Base-by-base conservation (phyloP, 257 asterid species). In the Solanum dulcamara region DNA sequence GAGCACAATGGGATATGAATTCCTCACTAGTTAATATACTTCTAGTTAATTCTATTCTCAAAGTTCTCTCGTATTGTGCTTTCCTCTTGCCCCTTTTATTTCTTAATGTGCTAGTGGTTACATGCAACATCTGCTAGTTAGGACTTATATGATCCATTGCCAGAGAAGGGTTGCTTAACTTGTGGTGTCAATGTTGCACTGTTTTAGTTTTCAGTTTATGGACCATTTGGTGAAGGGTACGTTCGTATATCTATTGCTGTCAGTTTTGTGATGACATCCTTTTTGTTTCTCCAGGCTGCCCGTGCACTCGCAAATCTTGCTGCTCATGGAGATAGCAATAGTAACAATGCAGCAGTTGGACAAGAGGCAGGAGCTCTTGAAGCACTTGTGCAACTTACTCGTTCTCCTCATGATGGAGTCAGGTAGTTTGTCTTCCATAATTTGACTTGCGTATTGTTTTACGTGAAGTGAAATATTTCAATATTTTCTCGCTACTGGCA, bases 301-400 rank as follows among this genome's bases (percentile, higher is more conserved):
- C 93, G 97, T 50, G 97, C 98, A 35, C 89, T 95, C 86, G 95
- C 97, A 57, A 92, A 92, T 92, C 91, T 95, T 89, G 98, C 99
- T 75, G 97, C 96, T 84, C 97, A 95, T 86, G 98, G 96, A 81
- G 98, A 94, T 88, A 94, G 94, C 91, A 94, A 94, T 55, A 88
- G 90, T 84, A 94, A 94, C 87, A 92, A 93, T 90, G 92, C 98
- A 70, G 91, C 94, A 38, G 97, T 94, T 80, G 97, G 97, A 88
- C 95, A 88, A 90, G 98, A 95, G 89, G 90, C 88, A 4, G 98
- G 98, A 89, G 94, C 98, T 85, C 91, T 94, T 67, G 97, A 94
- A 57, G 97, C 97, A 38, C 99, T 95, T 80, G 94, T 95, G 85
- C 97, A 92, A 83, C 99, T 93, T 71, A 92, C 92, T 38, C 92